These are phyloP conservation scores for Salix arbutifolia DNA, from an alignment of 345 rosid species.

Conservation along the genomic window DNA sequence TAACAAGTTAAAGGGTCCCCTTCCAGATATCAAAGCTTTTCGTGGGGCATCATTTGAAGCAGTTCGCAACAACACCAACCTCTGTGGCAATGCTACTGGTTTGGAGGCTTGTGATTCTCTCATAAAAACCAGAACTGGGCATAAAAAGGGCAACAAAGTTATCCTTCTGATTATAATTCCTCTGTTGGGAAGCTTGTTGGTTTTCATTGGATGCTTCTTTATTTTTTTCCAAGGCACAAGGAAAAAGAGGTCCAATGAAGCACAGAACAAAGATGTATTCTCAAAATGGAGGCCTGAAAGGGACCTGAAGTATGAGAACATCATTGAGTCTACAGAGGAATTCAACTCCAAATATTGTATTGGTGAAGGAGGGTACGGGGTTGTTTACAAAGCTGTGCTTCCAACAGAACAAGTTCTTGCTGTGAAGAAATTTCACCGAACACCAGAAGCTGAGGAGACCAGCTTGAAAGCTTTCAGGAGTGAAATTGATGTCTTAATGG, in stretches of 20 bases:
- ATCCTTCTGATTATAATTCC: background rate
- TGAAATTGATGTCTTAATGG: background rate
- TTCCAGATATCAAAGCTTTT: conserved; percentile 16
- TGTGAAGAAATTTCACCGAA: conserved; percentile 9
- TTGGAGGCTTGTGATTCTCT: background rate
- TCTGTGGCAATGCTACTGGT: conserved; percentile 17
- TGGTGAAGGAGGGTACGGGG: conserved; percentile 4
- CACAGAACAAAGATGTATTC: background rate
- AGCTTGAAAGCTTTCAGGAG: conserved; percentile 2
- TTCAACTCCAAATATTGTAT: conserved; percentile 5
- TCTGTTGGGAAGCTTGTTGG: background rate
- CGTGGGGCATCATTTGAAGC: conserved; percentile 14
- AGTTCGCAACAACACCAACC: conserved; percentile 2
- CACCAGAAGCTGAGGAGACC: background rate
- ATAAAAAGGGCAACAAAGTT: background rate
- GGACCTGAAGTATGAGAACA: background rate
- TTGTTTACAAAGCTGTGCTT: conserved; percentile 6
- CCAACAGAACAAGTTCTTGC: conserved; percentile 2
- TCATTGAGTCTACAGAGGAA: conserved; percentile 4
- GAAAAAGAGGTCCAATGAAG: background rate
- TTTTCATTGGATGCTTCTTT: background rate
- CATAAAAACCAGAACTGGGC: background rate
- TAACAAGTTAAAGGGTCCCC: conserved; percentile 8
- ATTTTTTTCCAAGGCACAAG: background rate
- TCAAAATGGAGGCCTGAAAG: background rate